Evolutionary conservation across 306 rosid species (phyloP).

Genomic region (Quercus wislizeni): DNA sequence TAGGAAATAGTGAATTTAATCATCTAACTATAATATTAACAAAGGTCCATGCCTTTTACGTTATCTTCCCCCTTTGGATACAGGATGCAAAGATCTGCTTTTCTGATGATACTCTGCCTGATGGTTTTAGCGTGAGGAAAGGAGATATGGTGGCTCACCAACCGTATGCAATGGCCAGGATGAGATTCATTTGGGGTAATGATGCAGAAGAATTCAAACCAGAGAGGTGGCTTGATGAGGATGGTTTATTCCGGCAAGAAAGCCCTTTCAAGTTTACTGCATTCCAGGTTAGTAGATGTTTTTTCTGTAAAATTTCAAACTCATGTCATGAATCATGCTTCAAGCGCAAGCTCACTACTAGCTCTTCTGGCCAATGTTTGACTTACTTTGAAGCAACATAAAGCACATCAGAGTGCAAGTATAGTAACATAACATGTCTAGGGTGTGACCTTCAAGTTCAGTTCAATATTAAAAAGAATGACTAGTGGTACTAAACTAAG

Average conservation of each 20-base stretch:
- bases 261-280: slow-evolving; percentile 76
- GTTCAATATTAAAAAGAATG: background rate
- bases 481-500: background rate
- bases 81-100: slow-evolving; percentile 72
- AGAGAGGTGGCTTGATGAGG: slow-evolving; percentile 69
- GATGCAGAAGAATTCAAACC: slow-evolving; percentile 69
- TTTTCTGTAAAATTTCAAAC: background rate
- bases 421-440: no score
- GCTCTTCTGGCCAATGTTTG: background rate
- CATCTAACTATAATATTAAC: no score
- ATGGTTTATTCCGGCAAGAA: slow-evolving; percentile 51
- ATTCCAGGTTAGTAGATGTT: slow-evolving; percentile 56
- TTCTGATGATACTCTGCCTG: slow-evolving; percentile 70
- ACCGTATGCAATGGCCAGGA: slow-evolving; percentile 85
- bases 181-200: slow-evolving; percentile 81
- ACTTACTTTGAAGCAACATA: no score
- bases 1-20: no score
- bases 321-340: background rate
- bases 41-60: no score
- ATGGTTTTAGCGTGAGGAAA: slow-evolving; percentile 55
- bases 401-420: no score
- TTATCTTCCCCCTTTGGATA: background rate
- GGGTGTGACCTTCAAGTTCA: background rate
- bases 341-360: background rate
- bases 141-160: slow-evolving; percentile 63